Base-by-base conservation (phyloP, 2,329 filamentous ascomycete species). In the Beauveria sp. region DNA sequence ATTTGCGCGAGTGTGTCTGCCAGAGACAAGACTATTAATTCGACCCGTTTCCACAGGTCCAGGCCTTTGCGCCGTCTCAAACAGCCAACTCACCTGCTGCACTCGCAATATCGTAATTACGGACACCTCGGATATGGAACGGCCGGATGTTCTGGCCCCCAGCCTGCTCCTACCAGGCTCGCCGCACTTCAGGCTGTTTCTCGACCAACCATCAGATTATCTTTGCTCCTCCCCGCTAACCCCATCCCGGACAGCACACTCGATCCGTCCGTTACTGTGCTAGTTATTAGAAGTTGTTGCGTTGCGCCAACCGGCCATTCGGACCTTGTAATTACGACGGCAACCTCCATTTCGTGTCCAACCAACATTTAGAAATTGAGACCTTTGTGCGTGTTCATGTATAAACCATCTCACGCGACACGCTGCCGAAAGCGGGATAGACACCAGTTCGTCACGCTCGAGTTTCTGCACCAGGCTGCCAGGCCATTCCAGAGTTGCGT, bases 121-220 rank as follows among this genome's bases (percentile, higher is more conserved):
- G 57, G 57, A 12, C 38, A 34, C 20, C 49, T 60, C 57, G 57
- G 49, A 53, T 40, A 46, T 53, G 57, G 55, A 50, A 60, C 34
- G 16, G 34, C 38, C 56, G 46, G 56, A 31, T 28, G 31, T 42
- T 42, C 45, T 12, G 34, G 34, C 34, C 18, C 45, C 38, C 46
- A 60, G 38, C 18, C 46, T 26, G 34, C 9, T 18, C n/a, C 22
- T 54, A 54, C 34, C 20, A 26, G 38, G 34, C 38, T 24, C 34
- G 12, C 34, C 14, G 26, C 48, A 14, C n/a, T 43, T 8, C 16
- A 20, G 43, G 20, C 20, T 10, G 20, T 40, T 28, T 53, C 5
- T 24, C n/a, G 26, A 40, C 12, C 20, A 40, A n/a, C 28, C 34
- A 18, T 14, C 31, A 10, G 28, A 18, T 7, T 28, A 10, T 26